These are phyloP conservation scores for Bipolaris victoriae DNA, from an alignment of 2,329 filamentous ascomycete genomes.

Conservation along the genomic window DNA sequence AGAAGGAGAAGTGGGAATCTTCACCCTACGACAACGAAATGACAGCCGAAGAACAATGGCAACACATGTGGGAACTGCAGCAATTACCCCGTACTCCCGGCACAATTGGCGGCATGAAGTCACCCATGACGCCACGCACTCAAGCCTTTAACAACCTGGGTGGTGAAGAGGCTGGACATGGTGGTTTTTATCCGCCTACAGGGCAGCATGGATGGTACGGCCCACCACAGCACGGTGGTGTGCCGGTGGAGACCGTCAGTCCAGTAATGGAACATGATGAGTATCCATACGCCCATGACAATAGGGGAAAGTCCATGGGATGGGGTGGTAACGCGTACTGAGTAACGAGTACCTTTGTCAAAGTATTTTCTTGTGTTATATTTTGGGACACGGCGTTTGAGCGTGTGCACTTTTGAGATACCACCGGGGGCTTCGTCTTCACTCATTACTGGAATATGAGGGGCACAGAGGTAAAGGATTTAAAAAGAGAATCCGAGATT, in stretches of 20 bases:
- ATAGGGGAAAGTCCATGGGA: constrained; percentile 21
- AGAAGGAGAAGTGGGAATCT: constrained; percentile 44
- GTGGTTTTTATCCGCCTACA: constrained; percentile 18
- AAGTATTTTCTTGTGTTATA: neutral
- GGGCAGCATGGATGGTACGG: constrained; percentile 21
- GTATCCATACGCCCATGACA: constrained; percentile 28
- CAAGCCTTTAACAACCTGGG: constrained; percentile 40
- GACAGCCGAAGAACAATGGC: constrained; percentile 49
- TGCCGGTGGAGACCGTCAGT: constrained; percentile 23
- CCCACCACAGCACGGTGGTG: constrained; percentile 14
- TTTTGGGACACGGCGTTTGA: constrained; percentile 24
- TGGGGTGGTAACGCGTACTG: constrained; percentile 21
- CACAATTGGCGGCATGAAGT: constrained; percentile 36
- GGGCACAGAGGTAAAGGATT: neutral
- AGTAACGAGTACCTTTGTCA: constrained; percentile 8
- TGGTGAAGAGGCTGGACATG: constrained; percentile 22
- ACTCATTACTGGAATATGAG: constrained; percentile 19
- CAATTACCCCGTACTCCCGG: constrained; percentile 47
- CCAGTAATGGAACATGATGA: constrained; percentile 32
- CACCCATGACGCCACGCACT: constrained; percentile 45
- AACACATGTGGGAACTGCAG: constrained; percentile 52
- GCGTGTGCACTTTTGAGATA: constrained; percentile 27
- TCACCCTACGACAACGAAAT: constrained; percentile 40
- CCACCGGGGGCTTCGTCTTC: constrained; percentile 18
- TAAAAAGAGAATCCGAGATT: neutral